phyloP scores from a whole-genome alignment of 345 rosid genomes.

The Boechera stricta region DNA sequence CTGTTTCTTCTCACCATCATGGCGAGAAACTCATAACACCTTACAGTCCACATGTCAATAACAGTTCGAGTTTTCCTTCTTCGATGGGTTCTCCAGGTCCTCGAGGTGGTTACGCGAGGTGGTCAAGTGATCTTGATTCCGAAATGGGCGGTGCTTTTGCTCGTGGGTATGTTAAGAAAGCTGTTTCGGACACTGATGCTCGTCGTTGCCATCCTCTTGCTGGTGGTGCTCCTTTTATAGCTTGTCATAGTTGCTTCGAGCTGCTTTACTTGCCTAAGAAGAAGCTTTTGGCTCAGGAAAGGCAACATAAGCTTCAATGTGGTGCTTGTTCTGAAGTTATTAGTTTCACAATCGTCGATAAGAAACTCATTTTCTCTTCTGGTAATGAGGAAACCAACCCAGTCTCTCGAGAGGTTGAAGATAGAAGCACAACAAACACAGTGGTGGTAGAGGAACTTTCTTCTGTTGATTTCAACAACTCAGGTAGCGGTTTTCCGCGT shows the following conservation, averaged over 20 bases:
- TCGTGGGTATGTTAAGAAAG: conserved; percentile 50
- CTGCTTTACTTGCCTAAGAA: conserved; percentile 60
- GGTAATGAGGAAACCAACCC: conserved; percentile 37
- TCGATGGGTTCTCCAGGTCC: conserved; percentile 43
- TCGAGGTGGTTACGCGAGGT: conserved; percentile 42
- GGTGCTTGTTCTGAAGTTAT: conserved; percentile 61
- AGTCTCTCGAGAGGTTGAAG: conserved; percentile 26
- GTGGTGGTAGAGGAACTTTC: conserved; percentile 28
- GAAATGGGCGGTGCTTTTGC: conserved; percentile 52
- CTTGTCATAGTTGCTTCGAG: conserved; percentile 68
- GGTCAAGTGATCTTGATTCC: conserved; percentile 49
- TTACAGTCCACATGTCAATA: conserved; percentile 24
- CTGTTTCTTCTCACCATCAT: conserved; percentile 39
- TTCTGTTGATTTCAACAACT: conserved; percentile 32
- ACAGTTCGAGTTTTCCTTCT: conserved; percentile 38
- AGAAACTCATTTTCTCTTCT: conserved; percentile 52
- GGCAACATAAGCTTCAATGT: conserved; percentile 58
- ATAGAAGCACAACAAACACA: conserved; percentile 27
- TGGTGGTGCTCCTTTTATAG: conserved; percentile 74
- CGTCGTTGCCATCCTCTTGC: conserved; percentile 55
- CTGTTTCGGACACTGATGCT: conserved; percentile 45
- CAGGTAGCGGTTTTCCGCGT: conserved; percentile 19
- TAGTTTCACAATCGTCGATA: conserved; percentile 47
- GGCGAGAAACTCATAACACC: conserved; percentile 23
- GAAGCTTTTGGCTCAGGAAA: conserved; percentile 45